A percentile compares a stretch with the other conserved stretches of the same genome.
Conservation (phyloP, 2,329 filamentous ascomycete species). For the Aspergillus clavatus region DNA sequence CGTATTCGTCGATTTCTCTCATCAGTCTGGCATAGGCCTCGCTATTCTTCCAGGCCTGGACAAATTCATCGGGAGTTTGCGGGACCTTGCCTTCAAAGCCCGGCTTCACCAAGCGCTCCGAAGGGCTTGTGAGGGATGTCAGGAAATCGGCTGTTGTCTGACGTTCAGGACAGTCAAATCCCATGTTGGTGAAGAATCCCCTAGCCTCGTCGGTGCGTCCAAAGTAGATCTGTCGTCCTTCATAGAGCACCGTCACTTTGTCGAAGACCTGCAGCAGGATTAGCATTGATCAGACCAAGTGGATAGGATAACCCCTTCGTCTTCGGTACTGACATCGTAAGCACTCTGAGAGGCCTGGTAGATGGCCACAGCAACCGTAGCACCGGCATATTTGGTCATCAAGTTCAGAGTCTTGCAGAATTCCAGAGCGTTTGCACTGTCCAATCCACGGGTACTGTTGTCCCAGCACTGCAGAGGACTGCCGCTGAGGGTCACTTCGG, state of each 20-base stretch:
- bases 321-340: constrained; percentile 41
- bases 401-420: constrained; percentile 51
- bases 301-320: neutral
- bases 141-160: constrained; percentile 70
- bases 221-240: constrained; percentile 74
- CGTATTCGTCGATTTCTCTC: constrained; percentile 43
- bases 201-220: constrained; percentile 59
- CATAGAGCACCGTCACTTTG: constrained; percentile 67
- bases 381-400: constrained; percentile 47
- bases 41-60: constrained; percentile 51
- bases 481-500: constrained; percentile 49
- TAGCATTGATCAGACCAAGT: neutral
- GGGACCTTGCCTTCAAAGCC: constrained; percentile 63
- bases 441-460: constrained; percentile 49
- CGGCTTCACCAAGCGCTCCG: constrained; percentile 52
- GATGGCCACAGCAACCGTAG: constrained; percentile 52
- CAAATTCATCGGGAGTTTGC: constrained; percentile 67
- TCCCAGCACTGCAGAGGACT: constrained; percentile 47
- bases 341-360: constrained; percentile 49
- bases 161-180: constrained; percentile 63
- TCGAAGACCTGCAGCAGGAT: constrained; percentile 55
- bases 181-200: constrained; percentile 63
- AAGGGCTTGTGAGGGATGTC: constrained; percentile 63
- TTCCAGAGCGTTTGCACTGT: constrained; percentile 53
- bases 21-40: constrained; percentile 41